Evolutionary conservation across 345 rosid species (phyloP).

Genomic region (Conringia planisiliqua): DNA sequence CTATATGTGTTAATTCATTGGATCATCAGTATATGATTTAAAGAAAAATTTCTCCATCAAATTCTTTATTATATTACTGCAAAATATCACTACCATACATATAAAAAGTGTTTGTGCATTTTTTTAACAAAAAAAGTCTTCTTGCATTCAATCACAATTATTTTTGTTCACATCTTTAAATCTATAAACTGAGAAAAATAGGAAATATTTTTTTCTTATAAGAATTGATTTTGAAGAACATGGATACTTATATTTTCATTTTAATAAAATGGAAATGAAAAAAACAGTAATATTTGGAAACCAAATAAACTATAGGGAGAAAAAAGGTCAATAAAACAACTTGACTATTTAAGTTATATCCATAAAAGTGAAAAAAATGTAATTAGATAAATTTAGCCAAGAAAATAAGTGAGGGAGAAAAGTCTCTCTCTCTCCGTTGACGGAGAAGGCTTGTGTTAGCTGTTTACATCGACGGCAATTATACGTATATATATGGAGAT

Average conservation of each 20-base stretch:
- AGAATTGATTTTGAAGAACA: not conserved
- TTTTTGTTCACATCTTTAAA: not conserved
- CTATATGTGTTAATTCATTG: too few species aligned
- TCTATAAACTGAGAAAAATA: not conserved
- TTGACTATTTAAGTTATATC: not conserved
- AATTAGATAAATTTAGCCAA: not conserved
- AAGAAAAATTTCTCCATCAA: too few species aligned
- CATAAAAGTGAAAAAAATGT: not conserved
- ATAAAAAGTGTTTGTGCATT: too few species aligned
- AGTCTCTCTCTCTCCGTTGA: not conserved
- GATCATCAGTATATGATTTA: too few species aligned
- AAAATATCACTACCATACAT: too few species aligned
- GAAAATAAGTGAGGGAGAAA: not conserved
- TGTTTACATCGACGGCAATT: not conserved
- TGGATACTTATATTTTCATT: not conserved
- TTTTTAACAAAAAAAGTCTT: too few species aligned
- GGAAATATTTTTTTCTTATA: not conserved
- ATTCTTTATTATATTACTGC: too few species aligned
- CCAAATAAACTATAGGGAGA: not conserved
- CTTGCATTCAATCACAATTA: not conserved
- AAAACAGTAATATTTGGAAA: not conserved
- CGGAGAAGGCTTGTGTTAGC: not conserved
- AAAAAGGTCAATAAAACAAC: not conserved
- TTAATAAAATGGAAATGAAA: not conserved
- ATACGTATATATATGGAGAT: not conserved